Percentiles rank a stretch among this genome's conserved stretches.
Conservation (phyloP, 164 flowering plant genomes). For the Umbilicus rupestris region DNA sequence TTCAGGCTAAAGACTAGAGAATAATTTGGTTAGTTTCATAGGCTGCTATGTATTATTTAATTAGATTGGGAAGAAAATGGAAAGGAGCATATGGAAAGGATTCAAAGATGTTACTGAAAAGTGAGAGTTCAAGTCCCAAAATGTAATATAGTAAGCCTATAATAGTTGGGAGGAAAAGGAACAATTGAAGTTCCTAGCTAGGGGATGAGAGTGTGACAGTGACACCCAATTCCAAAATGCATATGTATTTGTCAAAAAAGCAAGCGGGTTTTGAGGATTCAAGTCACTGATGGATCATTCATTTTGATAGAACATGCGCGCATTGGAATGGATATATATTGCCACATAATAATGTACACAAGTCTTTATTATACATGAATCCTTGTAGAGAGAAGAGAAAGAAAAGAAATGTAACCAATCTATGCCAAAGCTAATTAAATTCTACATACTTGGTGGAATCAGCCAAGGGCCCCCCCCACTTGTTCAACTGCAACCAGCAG, state of each 20-base stretch:
- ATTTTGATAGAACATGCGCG: not conserved
- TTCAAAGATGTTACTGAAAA: constrained; percentile 1
- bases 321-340: not conserved
- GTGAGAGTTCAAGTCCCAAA: not conserved
- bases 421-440: no score
- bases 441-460: no score
- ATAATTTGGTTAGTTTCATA: not conserved
- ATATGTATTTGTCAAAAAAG: not conserved
- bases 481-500: no score
- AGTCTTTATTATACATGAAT: no score
- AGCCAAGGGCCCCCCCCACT: no score
- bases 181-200: not conserved
- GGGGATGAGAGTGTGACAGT: not conserved
- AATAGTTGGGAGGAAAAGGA: not conserved
- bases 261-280: constrained; percentile 2
- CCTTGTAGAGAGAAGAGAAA: no score
- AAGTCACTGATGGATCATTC: not conserved
- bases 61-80: no score
- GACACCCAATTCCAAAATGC: constrained; percentile 1
- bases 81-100: not conserved
- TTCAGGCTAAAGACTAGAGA: not conserved
- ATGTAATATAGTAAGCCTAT: not conserved
- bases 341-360: no score
- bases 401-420: no score
- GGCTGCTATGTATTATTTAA: not conserved